Base-by-base conservation (phyloP, 2,329 filamentous ascomycete species). In the Talaromyces sp. region DNA sequence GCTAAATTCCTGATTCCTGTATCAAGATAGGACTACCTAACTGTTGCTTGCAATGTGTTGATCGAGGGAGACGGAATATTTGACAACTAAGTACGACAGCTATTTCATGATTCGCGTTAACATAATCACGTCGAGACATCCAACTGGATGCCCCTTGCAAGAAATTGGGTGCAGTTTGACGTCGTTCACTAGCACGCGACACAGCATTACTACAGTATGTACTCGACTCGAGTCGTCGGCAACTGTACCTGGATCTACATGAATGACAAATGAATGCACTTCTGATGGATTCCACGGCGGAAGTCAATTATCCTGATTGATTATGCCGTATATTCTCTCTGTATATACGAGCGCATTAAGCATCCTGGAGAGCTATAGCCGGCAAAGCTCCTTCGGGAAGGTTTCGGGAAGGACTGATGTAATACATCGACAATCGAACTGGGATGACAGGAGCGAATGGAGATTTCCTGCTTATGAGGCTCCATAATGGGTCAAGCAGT, bases 371-470 rank as follows among this genome's bases (percentile, higher is more conserved):
- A 49, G 45, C 47, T 50, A 31, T 50, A n/a, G 31, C 45, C 22
- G 22, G 45, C 45, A 33, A 52, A 52, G 41, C 24, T 14, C 16
- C 13, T 24, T n/a, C 19, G 33, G 31, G 50, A 47, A 63, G 24
- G 52, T 5, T 24, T n/a, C 19, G 33, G 31, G 50, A 47, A 63
- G 24, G 52, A 63, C 41, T 59, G 62, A 63, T 58, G 61, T 63
- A 63, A 63, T 58, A 31, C 37, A 16, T 39, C 33, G 11, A 41
- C 33, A 39, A 35, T 16, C 31, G 41, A 39, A 19, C 62, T 47
- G n/a, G 14, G 52, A 56, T 56, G 52, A 39, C 52, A 37, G 35
- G 24, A 35, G 8, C 50, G 31, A 54, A 37, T 56, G 52, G 33
- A 24, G 9, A 3, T 56, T 22, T 37, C 52, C 33, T 37, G 33